These are phyloP conservation scores for Penicillium nucicola DNA, from an alignment of 495 filamentous ascomycete genomes.

Conservation along the genomic window DNA sequence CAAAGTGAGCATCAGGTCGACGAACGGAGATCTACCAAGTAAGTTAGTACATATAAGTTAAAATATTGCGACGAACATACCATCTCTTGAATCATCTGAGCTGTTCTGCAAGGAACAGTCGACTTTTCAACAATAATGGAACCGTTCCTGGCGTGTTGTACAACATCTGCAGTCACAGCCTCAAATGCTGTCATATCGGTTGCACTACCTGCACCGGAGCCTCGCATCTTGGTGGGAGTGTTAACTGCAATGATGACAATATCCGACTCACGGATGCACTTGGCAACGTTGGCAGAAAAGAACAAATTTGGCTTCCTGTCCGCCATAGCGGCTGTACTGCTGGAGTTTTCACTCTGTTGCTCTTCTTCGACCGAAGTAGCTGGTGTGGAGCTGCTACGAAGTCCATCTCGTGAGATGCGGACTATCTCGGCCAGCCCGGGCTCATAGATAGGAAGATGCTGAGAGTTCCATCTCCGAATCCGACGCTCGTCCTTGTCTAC, in stretches of 20 bases:
- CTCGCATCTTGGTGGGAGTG: conserved; percentile 72
- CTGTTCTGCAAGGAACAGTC: conserved; percentile 75
- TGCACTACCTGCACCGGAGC: conserved; percentile 63
- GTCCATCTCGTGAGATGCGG: conserved; percentile 13
- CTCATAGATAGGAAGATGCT: conserved; percentile 64
- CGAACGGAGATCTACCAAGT: conserved; percentile 7
- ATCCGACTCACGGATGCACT: conserved; percentile 61
- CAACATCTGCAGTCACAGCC: conserved; percentile 60
- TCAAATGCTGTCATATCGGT: conserved; percentile 69
- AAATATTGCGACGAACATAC: no score
- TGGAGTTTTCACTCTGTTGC: neutral
- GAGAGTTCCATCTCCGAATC: conserved; percentile 72
- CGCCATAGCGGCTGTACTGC: neutral
- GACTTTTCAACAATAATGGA: conserved; percentile 78
- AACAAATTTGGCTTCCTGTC: conserved; percentile 49
- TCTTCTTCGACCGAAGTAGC: neutral
- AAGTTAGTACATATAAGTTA: neutral
- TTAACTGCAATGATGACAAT: conserved; percentile 74
- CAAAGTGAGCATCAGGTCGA: conserved; percentile 57
- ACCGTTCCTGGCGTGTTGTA: conserved; percentile 56
- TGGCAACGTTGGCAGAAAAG: conserved; percentile 64
- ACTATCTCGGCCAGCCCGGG: conserved; percentile 42
- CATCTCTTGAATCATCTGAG: conserved; percentile 62
- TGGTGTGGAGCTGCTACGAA: neutral
- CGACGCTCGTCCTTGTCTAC: conserved; percentile 64